phyloP scores from a whole-genome alignment of 441 rosid species.

The Adansonia madagascariensis region DNA sequence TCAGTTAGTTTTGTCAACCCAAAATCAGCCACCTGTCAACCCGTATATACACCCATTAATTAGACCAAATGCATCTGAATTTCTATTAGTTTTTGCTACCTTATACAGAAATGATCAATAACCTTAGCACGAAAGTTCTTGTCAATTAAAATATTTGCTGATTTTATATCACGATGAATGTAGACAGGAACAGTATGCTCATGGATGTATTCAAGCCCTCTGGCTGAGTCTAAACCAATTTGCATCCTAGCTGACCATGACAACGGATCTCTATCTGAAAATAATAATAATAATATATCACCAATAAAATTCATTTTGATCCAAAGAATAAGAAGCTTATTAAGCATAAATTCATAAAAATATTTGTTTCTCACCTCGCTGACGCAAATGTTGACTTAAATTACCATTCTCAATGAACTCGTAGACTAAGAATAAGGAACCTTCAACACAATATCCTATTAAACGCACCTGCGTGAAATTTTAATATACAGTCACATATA shows the following conservation, averaged over 20 bases:
- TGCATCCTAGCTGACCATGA: slow-evolving; percentile 86
- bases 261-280: slow-evolving; percentile 66
- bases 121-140: slow-evolving; percentile 85
- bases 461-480: slow-evolving; percentile 63
- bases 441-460: slow-evolving; percentile 93
- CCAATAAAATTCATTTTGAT: background rate
- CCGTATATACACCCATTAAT: background rate
- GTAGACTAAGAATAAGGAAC: slow-evolving; percentile 86
- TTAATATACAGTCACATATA: background rate
- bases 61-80: background rate
- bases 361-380: slow-evolving; percentile 51
- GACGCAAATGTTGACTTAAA: slow-evolving; percentile 84
- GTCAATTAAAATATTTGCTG: slow-evolving; percentile 93
- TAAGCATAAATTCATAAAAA: background rate
- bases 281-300: slow-evolving; percentile 5
- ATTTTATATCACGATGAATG: slow-evolving; percentile 94
- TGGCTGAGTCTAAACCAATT: slow-evolving; percentile 91
- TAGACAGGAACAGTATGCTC: slow-evolving; percentile 96
- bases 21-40: slow-evolving; percentile 87
- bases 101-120: background rate
- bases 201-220: slow-evolving; percentile 97
- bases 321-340: slow-evolving; percentile 5
- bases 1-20: slow-evolving; percentile 88
- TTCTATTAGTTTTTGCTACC: background rate
- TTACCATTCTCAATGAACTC: slow-evolving; percentile 91